These are phyloP conservation scores for Selaginella moellendorffii DNA, from an alignment of 75 land plant species.

Conservation along the genomic window DNA sequence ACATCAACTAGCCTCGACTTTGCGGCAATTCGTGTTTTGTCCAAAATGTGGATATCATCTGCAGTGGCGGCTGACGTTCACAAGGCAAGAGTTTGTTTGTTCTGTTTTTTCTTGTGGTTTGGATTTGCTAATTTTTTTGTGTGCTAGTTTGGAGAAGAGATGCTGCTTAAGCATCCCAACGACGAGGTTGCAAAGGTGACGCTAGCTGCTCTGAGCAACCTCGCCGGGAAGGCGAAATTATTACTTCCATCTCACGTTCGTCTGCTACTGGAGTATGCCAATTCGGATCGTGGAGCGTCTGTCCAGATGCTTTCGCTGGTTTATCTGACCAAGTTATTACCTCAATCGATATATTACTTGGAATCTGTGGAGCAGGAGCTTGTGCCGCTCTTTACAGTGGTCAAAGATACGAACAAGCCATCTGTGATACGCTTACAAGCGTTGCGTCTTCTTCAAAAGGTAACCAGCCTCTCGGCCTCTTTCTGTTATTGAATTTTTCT, in stretches of 20 bases:
- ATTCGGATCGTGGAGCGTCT: constrained; percentile 20
- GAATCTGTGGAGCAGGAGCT: not conserved
- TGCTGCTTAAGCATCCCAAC: constrained; percentile 24
- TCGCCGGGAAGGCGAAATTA: constrained; percentile 25
- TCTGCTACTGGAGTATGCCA: constrained; percentile 33
- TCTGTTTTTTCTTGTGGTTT: not conserved
- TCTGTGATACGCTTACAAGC: constrained; percentile 12
- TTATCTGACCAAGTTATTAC: constrained; percentile 22
- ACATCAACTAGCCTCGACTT: constrained; percentile 21
- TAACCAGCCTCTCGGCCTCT: constrained; percentile 7
- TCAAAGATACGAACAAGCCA: constrained; percentile 6
- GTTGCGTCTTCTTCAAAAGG: constrained; percentile 17
- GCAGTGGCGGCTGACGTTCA: constrained; percentile 36
- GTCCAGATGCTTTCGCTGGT: constrained; percentile 33
- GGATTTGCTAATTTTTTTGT: not conserved
- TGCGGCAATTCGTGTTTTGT: constrained; percentile 39
- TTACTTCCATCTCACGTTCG: constrained; percentile 26
- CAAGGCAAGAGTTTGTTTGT: constrained; percentile 33
- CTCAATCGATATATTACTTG: constrained; percentile 5
- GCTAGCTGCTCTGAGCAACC: constrained; percentile 46
- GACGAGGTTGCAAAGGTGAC: constrained; percentile 36
- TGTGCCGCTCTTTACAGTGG: constrained; percentile 8
- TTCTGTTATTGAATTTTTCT: not conserved
- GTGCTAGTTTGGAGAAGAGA: constrained; percentile 18
- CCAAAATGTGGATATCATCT: constrained; percentile 33